phyloP scores from a whole-genome alignment of 2,329 filamentous ascomycete species.

The Microcyclospora pomicola region DNA sequence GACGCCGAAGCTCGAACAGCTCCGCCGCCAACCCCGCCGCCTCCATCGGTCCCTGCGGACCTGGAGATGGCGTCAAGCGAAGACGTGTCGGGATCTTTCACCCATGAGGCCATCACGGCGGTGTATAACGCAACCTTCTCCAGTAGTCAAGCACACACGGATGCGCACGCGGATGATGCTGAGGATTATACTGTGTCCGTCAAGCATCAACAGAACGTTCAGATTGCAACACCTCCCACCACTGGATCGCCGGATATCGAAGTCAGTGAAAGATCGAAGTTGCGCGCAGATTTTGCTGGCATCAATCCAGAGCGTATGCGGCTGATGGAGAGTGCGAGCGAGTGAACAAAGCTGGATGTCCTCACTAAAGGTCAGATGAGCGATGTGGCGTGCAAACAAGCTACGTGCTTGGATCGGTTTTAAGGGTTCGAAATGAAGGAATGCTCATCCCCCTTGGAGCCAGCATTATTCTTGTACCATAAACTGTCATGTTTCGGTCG shows the following conservation, averaged over 20 bases:
- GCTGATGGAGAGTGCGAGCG: slow-evolving; percentile 13
- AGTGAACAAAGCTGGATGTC: slow-evolving; percentile 3
- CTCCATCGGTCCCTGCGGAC: slow-evolving; percentile 21
- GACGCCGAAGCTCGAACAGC: slow-evolving; percentile 4
- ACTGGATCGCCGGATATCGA: slow-evolving; percentile 23
- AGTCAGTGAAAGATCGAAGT: slow-evolving; percentile 14
- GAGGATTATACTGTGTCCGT: not conserved
- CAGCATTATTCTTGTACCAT: no score
- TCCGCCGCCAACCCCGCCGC: slow-evolving; percentile 26
- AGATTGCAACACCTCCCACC: slow-evolving; percentile 32
- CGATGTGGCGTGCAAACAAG: no score
- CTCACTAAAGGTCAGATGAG: no score
- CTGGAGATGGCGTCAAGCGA: slow-evolving; percentile 14
- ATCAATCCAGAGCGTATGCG: slow-evolving; percentile 25
- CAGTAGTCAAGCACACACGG: slow-evolving; percentile 2
- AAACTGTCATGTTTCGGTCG: no score
- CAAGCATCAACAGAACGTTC: slow-evolving; percentile 19
- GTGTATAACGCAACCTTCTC: slow-evolving; percentile 4
- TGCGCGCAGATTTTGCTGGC: slow-evolving; percentile 16
- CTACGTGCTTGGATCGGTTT: no score
- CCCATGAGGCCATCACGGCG: slow-evolving; percentile 6
- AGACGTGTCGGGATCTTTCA: slow-evolving; percentile 12
- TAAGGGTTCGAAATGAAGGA: no score
- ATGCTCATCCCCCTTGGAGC: no score
- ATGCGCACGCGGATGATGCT: slow-evolving; percentile 10